A percentile compares a stretch with the other conserved stretches of the same genome.
phyloP scores from a whole-genome alignment of 23 red algal species.

The Gracilaria domingensis region DNA sequence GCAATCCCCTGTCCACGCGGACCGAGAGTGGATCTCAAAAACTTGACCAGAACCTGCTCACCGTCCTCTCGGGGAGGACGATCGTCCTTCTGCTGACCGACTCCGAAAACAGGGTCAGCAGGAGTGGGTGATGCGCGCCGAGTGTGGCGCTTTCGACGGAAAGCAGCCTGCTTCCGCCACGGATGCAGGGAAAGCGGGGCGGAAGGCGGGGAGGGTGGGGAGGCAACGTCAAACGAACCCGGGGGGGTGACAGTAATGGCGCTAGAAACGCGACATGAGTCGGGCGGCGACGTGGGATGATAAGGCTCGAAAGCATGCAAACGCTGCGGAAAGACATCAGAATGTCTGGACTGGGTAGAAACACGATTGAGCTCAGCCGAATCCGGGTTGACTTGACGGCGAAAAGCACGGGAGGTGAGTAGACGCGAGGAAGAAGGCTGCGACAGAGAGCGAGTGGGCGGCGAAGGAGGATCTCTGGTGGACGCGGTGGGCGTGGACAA shows the following conservation, averaged over 20 bases:
- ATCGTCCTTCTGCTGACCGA: conserved; percentile 1
- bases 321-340: conserved; percentile 13
- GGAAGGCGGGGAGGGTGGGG: background rate
- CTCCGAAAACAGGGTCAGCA: conserved; percentile 19
- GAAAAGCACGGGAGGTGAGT: background rate
- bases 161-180: background rate
- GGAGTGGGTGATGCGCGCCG: background rate
- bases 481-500: conserved; percentile 25
- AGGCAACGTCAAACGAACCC: background rate
- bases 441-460: background rate
- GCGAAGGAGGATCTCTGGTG: conserved; percentile 20
- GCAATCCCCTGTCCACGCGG: conserved; percentile 45
- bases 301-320: conserved; percentile 11
- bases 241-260: conserved; percentile 14
- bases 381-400: background rate
- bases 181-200: background rate
- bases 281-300: background rate
- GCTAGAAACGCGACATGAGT: conserved; percentile 4
- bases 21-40: conserved; percentile 22
- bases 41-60: conserved; percentile 39
- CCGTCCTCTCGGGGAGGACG: background rate
- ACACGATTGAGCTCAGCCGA: background rate
- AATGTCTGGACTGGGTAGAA: conserved; percentile 2
- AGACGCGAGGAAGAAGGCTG: conserved; percentile 1
- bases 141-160: background rate